Conservation (phyloP, 768 basidiomycete genomes). For the Cystofilobasidium macerans region DNA sequence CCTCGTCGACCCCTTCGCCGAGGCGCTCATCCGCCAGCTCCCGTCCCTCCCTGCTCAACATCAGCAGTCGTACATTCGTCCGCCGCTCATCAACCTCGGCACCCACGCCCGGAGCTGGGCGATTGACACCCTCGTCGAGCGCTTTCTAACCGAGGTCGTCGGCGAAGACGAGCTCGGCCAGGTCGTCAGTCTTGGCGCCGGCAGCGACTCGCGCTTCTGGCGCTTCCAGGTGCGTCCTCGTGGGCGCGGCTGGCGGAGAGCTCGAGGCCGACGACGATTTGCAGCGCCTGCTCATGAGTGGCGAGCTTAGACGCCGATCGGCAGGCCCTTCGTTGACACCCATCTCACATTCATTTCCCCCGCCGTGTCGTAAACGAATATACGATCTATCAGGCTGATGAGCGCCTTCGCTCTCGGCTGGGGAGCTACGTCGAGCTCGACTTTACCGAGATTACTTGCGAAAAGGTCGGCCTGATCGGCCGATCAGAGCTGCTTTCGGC, state of each 20-base stretch:
- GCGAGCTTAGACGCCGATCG: not conserved
- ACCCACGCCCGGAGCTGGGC: conserved; percentile 75
- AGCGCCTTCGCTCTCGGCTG: conserved; percentile 43
- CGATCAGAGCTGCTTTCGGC: not conserved
- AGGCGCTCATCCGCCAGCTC: conserved; percentile 52
- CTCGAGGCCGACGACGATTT: no score
- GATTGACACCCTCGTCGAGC: conserved; percentile 62
- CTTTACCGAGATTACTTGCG: conserved; percentile 70
- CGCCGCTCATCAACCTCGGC: conserved; percentile 90
- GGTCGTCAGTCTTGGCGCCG: conserved; percentile 87
- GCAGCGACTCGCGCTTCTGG: conserved; percentile 95
- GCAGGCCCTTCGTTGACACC: not conserved
- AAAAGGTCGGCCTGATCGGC: conserved; percentile 44
- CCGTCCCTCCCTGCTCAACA: conserved; percentile 43
- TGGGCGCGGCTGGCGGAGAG: not conserved
- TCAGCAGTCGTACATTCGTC: conserved; percentile 51
- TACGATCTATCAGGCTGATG: conserved; percentile 51
- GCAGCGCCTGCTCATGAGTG: no score
- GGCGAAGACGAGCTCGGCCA: conserved; percentile 45
- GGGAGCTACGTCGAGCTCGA: conserved; percentile 75
- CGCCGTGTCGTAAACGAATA: no score
- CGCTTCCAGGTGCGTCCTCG: conserved; percentile 57
- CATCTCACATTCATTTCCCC: conserved; percentile 6
- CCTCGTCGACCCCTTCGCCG: conserved; percentile 62
- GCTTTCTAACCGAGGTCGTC: conserved; percentile 46